phyloP scores from a whole-genome alignment of 306 rosid genomes.

The Styphnolobium japonicum region DNA sequence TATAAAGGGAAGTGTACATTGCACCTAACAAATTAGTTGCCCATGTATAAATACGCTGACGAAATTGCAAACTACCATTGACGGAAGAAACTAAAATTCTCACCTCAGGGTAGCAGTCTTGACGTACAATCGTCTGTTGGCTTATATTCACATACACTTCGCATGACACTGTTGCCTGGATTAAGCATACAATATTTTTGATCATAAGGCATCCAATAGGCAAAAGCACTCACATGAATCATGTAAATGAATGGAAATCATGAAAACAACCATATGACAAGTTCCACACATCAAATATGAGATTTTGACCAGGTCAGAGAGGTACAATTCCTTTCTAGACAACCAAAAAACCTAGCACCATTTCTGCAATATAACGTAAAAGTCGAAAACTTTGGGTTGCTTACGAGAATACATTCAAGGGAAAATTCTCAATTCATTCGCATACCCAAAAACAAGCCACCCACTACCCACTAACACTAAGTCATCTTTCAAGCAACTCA shows the following conservation, averaged over 20 bases:
- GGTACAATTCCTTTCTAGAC: background rate
- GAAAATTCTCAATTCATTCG: background rate
- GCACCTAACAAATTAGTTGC: background rate
- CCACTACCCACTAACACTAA: too few relatives aligned
- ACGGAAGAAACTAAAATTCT: conserved; percentile 19
- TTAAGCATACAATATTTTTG: conserved; percentile 2
- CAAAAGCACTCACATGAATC: background rate
- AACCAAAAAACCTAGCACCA: background rate
- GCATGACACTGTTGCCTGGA: conserved; percentile 76
- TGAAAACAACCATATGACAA: background rate
- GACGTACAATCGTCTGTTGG: conserved; percentile 57
- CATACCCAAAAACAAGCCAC: background rate
- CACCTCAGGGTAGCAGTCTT: conserved; percentile 85
- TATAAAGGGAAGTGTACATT: background rate
- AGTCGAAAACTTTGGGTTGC: background rate
- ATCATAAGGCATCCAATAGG: background rate
- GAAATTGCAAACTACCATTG: background rate
- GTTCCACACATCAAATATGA: background rate
- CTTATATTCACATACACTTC: conserved; percentile 56
- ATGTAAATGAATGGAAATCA: background rate
- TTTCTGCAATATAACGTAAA: background rate
- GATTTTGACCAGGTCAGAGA: background rate
- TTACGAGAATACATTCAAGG: background rate
- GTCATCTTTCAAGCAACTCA: background rate
- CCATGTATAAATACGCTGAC: background rate